Conservation (phyloP, 495 filamentous ascomycete species). For the Glarea lozoyensis region DNA sequence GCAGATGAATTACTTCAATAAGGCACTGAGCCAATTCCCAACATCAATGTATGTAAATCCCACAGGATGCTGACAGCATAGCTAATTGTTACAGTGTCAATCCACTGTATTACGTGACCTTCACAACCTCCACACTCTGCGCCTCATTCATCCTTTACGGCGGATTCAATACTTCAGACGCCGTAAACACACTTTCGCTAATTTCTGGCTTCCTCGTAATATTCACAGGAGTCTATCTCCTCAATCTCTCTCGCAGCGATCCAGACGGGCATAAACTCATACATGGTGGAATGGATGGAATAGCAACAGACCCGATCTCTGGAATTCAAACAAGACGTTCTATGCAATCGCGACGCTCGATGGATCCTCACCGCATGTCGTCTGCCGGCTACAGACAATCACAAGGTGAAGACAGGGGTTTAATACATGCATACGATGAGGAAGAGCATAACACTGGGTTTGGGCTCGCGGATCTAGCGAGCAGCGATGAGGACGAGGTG, state of each 20-base stretch:
- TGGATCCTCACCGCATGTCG: constrained; percentile 39
- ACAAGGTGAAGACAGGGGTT: constrained; percentile 57
- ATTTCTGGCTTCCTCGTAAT: constrained; percentile 93
- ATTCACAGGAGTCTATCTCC: constrained; percentile 92
- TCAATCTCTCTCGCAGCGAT: constrained; percentile 88
- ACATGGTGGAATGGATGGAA: constrained; percentile 62
- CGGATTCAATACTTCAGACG: constrained; percentile 93
- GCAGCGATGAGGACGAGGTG: constrained; percentile 54
- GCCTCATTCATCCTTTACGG: constrained; percentile 96
- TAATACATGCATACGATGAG: constrained; percentile 80
- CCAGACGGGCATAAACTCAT: constrained; percentile 67
- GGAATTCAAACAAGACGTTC: constrained; percentile 78
- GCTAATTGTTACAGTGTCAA: constrained; percentile 61
- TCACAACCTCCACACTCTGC: constrained; percentile 88
- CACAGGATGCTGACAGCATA: not conserved
- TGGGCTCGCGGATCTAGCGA: constrained; percentile 58
- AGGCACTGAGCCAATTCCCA: constrained; percentile 91
- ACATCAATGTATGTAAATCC: constrained; percentile 73
- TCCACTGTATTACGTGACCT: constrained; percentile 98
- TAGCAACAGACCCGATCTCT: constrained; percentile 87
- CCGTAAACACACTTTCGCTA: constrained; percentile 87
- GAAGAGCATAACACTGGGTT: constrained; percentile 43
- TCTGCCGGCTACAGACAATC: constrained; percentile 50
- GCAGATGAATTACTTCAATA: constrained; percentile 99
- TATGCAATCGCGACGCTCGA: constrained; percentile 74